A percentile compares a stretch with the other conserved stretches of the same genome.
These are phyloP conservation scores for Penicillium flavigenum DNA, from an alignment of 495 filamentous ascomycete genomes.

Conservation along the genomic window DNA sequence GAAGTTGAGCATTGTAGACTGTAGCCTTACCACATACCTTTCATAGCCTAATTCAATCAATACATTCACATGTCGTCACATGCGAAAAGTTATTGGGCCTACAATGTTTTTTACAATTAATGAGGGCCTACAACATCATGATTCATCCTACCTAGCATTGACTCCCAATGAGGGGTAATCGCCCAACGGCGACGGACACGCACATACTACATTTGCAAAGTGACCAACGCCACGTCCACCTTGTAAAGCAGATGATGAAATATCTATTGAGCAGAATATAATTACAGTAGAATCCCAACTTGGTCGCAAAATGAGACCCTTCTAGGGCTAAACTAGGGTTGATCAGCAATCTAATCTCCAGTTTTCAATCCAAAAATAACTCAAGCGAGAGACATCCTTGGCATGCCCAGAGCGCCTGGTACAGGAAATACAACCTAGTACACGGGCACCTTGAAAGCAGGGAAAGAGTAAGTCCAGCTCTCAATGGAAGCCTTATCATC, in stretches of 20 bases:
- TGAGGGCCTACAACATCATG: too few species aligned
- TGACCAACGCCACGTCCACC: not conserved
- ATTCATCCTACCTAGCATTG: too few species aligned
- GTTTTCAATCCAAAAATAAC: constrained; percentile 1
- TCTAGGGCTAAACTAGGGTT: constrained; percentile 1
- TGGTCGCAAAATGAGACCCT: not conserved
- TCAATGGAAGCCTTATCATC: constrained; percentile 40
- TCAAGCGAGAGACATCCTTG: not conserved
- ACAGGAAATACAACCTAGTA: constrained; percentile 17
- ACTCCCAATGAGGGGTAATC: too few species aligned
- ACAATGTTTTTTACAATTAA: too few species aligned
- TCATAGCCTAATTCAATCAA: not conserved
- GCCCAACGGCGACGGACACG: not conserved
- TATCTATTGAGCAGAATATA: not conserved
- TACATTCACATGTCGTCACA: not conserved
- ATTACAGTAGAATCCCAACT: not conserved
- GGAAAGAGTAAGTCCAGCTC: constrained; percentile 36
- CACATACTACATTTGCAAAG: not conserved
- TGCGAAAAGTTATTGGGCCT: too few species aligned
- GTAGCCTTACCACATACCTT: not conserved
- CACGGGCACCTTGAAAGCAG: constrained; percentile 26
- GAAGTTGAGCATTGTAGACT: not conserved
- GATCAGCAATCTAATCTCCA: not conserved
- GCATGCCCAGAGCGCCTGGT: not conserved
- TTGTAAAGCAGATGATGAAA: not conserved